Evolutionary conservation across 2,329 filamentous ascomycete genomes (phyloP), one percentile per base, ranked within the genome.

Genomic region (Endoconidiophora polonica): DNA sequence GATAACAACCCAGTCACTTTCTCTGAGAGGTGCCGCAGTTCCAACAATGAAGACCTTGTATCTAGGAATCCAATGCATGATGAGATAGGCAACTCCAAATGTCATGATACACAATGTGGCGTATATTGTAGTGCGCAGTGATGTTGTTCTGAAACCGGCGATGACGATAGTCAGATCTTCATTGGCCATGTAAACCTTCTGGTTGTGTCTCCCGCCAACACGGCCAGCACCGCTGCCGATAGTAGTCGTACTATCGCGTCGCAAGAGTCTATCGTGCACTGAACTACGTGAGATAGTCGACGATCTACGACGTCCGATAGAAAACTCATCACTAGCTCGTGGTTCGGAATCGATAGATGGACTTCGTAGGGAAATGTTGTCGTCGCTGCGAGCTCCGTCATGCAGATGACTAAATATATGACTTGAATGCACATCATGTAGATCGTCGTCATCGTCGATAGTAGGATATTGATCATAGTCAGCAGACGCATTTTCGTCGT

Each of bases 91-190:
- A 36, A 94, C 61, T 2, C 91, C 91, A 16, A 79, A 65, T 0
- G 87, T 87, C 4, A 79, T 60, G 14, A 82, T 58, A 58, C 87
- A 96, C 5, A 94, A 65, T 6, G 72, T 58, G 3, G 80, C 58
- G 61, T 96, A 96, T 0, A 79, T 55, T 2, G 73, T 63, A 58
- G 79, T 83, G 1, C 91, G 86, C 12, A 77, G 54, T 3, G 66
- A 63, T 55, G 82, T 90, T 3, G 87, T 95, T 46, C 74, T 78
- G 64, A 96, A 98, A 0, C 91, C 91, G 22, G 90, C 86, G 60
- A 96, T 79, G 24, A 88, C 90, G 58, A 95, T 87, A 1, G 87
- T 95, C 55, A 98, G 69, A 62, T 98, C 91, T 63, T 98, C 91
- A 40, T 86, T 94, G 52, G 79, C 72, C 65, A 98, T 87, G 64